These are phyloP conservation scores for Pichia norvegensis DNA, from an alignment of 1,139 yeast genomes.

Conservation along the genomic window DNA sequence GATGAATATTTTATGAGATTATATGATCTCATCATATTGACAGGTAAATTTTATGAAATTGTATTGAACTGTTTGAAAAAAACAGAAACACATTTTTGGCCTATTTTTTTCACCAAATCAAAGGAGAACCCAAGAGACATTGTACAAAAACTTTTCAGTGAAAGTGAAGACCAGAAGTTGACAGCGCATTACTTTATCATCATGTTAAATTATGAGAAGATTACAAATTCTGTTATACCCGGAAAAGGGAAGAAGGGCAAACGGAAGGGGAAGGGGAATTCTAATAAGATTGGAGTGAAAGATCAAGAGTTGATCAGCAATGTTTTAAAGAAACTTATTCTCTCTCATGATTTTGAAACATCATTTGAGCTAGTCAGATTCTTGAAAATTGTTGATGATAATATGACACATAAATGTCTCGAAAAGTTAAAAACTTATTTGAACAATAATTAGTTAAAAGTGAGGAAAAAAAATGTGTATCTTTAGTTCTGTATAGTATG, in stretches of 20 bases:
- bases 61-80: slow-evolving; percentile 42
- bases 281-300: slow-evolving; percentile 12
- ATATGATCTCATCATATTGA: slow-evolving; percentile 24
- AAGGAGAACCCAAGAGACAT: slow-evolving; percentile 35
- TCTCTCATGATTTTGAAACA: slow-evolving; percentile 41
- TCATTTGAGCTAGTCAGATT: slow-evolving; percentile 42
- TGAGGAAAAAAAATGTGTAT: neutral
- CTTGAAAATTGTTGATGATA: slow-evolving; percentile 36
- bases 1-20: slow-evolving; percentile 25
- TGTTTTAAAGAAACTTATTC: slow-evolving; percentile 35
- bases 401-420: slow-evolving; percentile 21
- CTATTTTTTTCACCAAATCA: slow-evolving; percentile 37
- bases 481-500: neutral
- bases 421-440: slow-evolving; percentile 17
- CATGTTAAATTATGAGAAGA: slow-evolving; percentile 36
- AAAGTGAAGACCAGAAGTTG: slow-evolving; percentile 34
- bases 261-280: neutral
- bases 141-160: slow-evolving; percentile 30
- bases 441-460: neutral
- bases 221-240: slow-evolving; percentile 8
- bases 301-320: slow-evolving; percentile 35
- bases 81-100: slow-evolving; percentile 60
- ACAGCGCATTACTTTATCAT: slow-evolving; percentile 40
- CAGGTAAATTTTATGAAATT: slow-evolving; percentile 29
- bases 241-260: slow-evolving; percentile 11